phyloP scores from a whole-genome alignment of 2,329 filamentous ascomycete genomes.

The Pseudocercospora cruenta region DNA sequence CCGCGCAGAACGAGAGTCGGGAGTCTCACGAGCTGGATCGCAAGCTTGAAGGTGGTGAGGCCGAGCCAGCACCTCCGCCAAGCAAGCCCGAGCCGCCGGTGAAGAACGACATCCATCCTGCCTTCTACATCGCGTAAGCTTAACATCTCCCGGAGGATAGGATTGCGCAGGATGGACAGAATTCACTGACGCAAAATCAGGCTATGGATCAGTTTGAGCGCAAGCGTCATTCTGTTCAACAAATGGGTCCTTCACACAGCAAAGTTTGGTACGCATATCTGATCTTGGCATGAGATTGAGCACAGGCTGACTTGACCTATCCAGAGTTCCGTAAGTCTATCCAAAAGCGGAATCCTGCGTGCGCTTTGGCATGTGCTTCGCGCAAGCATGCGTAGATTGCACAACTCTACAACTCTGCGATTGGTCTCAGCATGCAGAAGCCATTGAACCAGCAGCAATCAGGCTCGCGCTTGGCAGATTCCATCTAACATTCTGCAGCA shows the following conservation, averaged over 20 bases:
- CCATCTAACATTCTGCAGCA: conserved; percentile 48
- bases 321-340: conserved; percentile 24
- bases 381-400: not conserved
- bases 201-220: conserved; percentile 85
- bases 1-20: conserved; percentile 68
- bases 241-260: conserved; percentile 92
- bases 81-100: conserved; percentile 68
- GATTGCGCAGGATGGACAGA: conserved; percentile 33
- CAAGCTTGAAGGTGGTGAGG: conserved; percentile 66
- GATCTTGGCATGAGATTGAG: not conserved
- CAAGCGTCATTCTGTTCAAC: conserved; percentile 97
- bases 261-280: conserved; percentile 65
- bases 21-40: conserved; percentile 75
- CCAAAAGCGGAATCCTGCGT: not conserved
- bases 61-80: conserved; percentile 57
- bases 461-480: not conserved
- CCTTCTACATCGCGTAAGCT: conserved; percentile 75
- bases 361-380: not conserved
- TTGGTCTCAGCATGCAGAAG: not conserved
- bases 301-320: conserved; percentile 14
- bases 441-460: not conserved
- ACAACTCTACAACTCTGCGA: not conserved
- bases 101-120: conserved; percentile 71
- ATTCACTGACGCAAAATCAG: conserved; percentile 19
- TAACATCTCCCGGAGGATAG: conserved; percentile 40